Base-by-base conservation (phyloP, 1,284 basidiomycete genomes). In the Malassezia yamatoensis region DNA sequence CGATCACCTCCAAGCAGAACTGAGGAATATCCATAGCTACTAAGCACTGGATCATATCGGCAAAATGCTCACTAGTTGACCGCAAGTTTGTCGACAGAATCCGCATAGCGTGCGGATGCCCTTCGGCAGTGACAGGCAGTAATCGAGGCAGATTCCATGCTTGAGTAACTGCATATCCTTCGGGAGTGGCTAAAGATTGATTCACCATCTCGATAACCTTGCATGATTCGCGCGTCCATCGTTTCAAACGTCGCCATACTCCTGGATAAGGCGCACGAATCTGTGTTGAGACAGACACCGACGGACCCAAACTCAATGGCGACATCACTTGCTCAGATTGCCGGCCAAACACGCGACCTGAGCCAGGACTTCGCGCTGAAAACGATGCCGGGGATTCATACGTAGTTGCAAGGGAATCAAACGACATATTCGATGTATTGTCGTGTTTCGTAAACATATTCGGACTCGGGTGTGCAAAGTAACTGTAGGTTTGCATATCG, bases 361-460 rank as follows among this genome's bases (percentile, higher is more conserved):
- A 24, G 37, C 37, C 2, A n/a, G 24, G 37, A 11, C 33, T 18
- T 18, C 29, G 24, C 29, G n/a, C 11, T 3, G n/a, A 3, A 11
- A 35, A 15, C 1, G 58, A 63, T 18, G 63, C 64, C 36, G 64
- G 62, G 5, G 69, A 71, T 46, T 70, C 64, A 59, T 66, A 74
- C 53, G 63, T 67, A 4, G 71, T 74, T 1, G 71, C 71, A 29
- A 74, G 46, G 37, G 69, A 72, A 37, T 74, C 71, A 55, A 74
- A 70, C 20, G 69, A 72, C 53, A 65, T 63, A 16, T 66, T 61
- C 13, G 66, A 67, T 50, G 60, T 62, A 53, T 72, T 73, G 24
- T 60, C 53, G 35, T 65, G 61, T 9, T 38, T 24, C 16, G 46
- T 20, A 18, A 59, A 38, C 12, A 51, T 45, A 15, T 40, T 40